Conservation (phyloP, 2,329 filamentous ascomycete genomes). For the Aureobasidium zeae region DNA sequence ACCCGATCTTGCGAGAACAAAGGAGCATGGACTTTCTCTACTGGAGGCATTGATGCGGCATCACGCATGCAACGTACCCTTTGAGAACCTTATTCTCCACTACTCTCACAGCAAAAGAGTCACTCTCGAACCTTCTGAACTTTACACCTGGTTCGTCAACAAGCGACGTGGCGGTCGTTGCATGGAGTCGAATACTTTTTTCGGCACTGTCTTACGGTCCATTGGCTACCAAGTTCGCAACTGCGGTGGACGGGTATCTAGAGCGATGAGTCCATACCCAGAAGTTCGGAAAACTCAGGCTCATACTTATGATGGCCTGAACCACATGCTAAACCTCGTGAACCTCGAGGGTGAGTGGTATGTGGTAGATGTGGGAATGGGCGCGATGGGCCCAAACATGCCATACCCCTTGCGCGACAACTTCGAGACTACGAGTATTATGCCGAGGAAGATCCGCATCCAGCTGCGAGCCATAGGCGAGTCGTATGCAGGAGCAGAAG, state of each 20-base stretch:
- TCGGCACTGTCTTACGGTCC: conserved; percentile 42
- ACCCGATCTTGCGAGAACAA: not conserved
- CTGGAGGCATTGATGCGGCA: conserved; percentile 15
- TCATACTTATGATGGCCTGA: not conserved
- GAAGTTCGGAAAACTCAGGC: conserved; percentile 15
- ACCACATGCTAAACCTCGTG: conserved; percentile 3
- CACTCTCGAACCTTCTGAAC: conserved; percentile 38
- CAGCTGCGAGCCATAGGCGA: not conserved
- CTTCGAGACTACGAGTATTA: not conserved
- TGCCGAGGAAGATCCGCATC: not conserved
- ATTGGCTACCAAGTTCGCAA: conserved; percentile 41
- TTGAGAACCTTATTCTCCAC: conserved; percentile 49
- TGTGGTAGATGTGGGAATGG: conserved; percentile 17
- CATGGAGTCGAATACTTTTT: conserved; percentile 50
- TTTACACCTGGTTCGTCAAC: conserved; percentile 45
- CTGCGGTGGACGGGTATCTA: conserved; percentile 31
- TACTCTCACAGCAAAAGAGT: conserved; percentile 42
- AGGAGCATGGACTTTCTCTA: not conserved
- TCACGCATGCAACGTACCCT: conserved; percentile 43
- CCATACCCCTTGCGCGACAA: not conserved
- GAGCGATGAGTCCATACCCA: conserved; percentile 21
- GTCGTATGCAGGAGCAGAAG: not conserved
- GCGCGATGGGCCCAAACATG: conserved; percentile 2
- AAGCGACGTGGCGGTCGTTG: conserved; percentile 48
- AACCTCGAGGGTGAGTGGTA: conserved; percentile 20